Evolutionary conservation across 2,329 filamentous ascomycete species (phyloP).

Genomic region (Verticillium nonalfalfae): DNA sequence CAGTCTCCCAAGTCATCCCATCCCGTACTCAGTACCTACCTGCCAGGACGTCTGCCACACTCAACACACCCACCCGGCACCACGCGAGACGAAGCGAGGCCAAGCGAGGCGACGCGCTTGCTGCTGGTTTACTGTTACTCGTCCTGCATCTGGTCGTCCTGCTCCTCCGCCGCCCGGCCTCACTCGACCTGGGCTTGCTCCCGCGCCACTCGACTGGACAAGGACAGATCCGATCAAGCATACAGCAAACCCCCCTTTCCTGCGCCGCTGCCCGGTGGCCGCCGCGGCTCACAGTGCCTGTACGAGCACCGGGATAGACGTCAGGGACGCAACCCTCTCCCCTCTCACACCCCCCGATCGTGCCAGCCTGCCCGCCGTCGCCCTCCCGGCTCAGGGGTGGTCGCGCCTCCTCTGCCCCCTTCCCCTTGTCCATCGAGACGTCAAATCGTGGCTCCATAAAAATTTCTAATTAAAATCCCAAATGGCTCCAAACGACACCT

Average conservation of each 20-base stretch:
- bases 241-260: conserved; percentile 2
- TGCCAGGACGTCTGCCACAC: not conserved
- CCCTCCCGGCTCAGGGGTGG: conserved; percentile 7
- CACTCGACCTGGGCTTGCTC: no score
- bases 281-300: not conserved
- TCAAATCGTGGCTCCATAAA: conserved; percentile 29
- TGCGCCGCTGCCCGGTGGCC: not conserved
- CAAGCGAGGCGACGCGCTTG: not conserved
- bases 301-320: not conserved
- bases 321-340: not conserved
- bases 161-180: not conserved
- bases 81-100: not conserved
- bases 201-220: not conserved
- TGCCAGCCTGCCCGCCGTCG: not conserved
- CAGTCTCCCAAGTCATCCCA: not conserved
- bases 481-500: conserved; percentile 24
- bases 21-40: not conserved
- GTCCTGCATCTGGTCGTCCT: not conserved
- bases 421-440: conserved; percentile 21
- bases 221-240: conserved; percentile 3
- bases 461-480: conserved; percentile 32
- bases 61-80: not conserved
- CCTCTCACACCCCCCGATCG: not conserved
- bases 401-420: conserved; percentile 10
- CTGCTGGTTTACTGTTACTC: not conserved